These are phyloP conservation scores for Bassia scoparia DNA, from an alignment of 148 eudicot genomes.

Conservation along the genomic window DNA sequence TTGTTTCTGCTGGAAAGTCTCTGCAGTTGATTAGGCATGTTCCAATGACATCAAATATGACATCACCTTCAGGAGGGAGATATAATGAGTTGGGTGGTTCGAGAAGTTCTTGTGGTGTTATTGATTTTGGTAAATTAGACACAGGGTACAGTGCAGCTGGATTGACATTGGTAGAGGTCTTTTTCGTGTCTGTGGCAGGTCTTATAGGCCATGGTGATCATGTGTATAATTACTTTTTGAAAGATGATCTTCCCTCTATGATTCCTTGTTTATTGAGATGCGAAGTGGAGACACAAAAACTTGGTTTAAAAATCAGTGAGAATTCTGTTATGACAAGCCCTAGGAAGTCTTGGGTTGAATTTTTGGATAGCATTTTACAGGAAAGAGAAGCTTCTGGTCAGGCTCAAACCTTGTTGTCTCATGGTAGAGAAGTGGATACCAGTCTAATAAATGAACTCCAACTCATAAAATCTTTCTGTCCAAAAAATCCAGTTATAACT, in stretches of 20 bases:
- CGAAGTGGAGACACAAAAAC: conserved; percentile 20
- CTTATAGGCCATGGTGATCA: conserved; percentile 88
- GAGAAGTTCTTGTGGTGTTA: conserved; percentile 14
- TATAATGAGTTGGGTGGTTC: conserved; percentile 23
- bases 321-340: conserved; percentile 29
- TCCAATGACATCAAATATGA: conserved; percentile 37
- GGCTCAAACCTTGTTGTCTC: conserved; percentile 11
- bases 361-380: conserved; percentile 46
- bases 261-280: conserved; percentile 30
- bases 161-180: conserved; percentile 74
- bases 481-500: conserved; percentile 73
- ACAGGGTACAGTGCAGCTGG: conserved; percentile 35
- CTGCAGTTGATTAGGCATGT: conserved; percentile 80
- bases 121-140: conserved; percentile 20
- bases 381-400: conserved; percentile 33
- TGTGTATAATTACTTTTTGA: conserved; percentile 50
- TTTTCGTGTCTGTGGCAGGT: conserved; percentile 75
- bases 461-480: conserved; percentile 38
- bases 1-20: conserved; percentile 93
- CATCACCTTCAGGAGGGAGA: conserved; percentile 29
- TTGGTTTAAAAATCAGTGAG: conserved; percentile 24
- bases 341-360: conserved; percentile 56
- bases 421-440: conserved; percentile 18
- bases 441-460: conserved; percentile 29
- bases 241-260: conserved; percentile 40